Percentiles rank a stretch among this genome's conserved stretches.
Conservation (phyloP, 306 rosid species). For the Carpinus viminea region DNA sequence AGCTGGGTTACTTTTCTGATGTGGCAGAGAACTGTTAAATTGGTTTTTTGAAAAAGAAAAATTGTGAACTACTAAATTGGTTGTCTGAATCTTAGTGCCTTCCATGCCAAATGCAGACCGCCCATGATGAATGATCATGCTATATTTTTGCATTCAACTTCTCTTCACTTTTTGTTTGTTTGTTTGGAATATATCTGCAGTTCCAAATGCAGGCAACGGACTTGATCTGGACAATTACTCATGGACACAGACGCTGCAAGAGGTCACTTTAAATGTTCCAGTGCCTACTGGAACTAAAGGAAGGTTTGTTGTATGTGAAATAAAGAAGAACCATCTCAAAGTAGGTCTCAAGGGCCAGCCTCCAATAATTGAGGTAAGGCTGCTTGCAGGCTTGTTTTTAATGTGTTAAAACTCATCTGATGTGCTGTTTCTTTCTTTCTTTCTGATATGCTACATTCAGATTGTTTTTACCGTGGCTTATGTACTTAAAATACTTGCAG, state of each 20-base stretch:
- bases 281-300: slow-evolving; percentile 87
- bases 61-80: neutral
- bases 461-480: slow-evolving; percentile 8
- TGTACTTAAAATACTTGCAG: slow-evolving; percentile 35
- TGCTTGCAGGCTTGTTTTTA: neutral
- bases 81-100: neutral
- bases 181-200: slow-evolving; percentile 36
- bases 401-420: neutral
- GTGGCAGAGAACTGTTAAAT: neutral
- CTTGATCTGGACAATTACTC: slow-evolving; percentile 81
- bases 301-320: slow-evolving; percentile 65
- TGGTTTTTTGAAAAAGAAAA: neutral
- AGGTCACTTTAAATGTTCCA: slow-evolving; percentile 63
- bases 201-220: slow-evolving; percentile 81
- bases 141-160: neutral
- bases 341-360: slow-evolving; percentile 95
- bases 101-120: neutral
- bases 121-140: neutral
- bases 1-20: neutral
- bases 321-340: slow-evolving; percentile 80
- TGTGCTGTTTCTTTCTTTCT: neutral
- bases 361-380: slow-evolving; percentile 79
- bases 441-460: neutral
- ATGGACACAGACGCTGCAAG: slow-evolving; percentile 93
- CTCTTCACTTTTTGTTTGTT: neutral